Base-by-base conservation (phyloP, 1,284 basidiomycete species). In the Cerrena zonata region DNA sequence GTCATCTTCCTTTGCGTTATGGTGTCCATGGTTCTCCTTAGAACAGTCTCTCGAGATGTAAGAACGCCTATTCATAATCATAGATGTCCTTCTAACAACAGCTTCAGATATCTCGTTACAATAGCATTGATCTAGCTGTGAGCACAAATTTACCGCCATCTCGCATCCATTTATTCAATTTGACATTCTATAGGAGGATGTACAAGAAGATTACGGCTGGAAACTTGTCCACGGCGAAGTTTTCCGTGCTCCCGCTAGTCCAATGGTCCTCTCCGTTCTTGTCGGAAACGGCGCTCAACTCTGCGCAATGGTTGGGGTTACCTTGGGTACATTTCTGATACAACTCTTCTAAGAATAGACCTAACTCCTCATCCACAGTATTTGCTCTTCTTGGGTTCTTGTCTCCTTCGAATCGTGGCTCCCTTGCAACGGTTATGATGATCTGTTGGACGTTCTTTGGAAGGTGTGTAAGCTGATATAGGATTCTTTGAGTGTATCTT, bases 191-290 rank as follows among this genome's bases (percentile, higher is more conserved):
- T 60, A 91, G 83, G 94, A 98, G 67, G 94, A 97, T 60, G 90
- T 97, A 0, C 94, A 96, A 71, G 94, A 97, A 70, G 95, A 99
- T 62, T 97, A 89, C 77, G 95, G 95, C 3, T 99, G 95, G 95
- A 98, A 98, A 64, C 79, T 95, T 18, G 83, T 98, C 10, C 94
- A 97, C 61, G 94, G 92, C 25, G 95, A 99, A 69, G 91, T 99
- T 13, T 98, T 97, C 77, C 83, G 95, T 25, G 75, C 88, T 3
- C 95, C 95, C 0, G 69, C 73, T 44, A 79, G 87, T 51, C 82
- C 91, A 0, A 83, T 94, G 79, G 61, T 89, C 11, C 73, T 99
- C 4, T 86, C 91, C 2, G 80, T 95, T 42, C 79, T 93, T 68
- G 83, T 91, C 23, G 95, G 95, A 7, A 96, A 94, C 58, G 95